Conservation (phyloP, 1,139 yeast species). For the Taphrina pruni region DNA sequence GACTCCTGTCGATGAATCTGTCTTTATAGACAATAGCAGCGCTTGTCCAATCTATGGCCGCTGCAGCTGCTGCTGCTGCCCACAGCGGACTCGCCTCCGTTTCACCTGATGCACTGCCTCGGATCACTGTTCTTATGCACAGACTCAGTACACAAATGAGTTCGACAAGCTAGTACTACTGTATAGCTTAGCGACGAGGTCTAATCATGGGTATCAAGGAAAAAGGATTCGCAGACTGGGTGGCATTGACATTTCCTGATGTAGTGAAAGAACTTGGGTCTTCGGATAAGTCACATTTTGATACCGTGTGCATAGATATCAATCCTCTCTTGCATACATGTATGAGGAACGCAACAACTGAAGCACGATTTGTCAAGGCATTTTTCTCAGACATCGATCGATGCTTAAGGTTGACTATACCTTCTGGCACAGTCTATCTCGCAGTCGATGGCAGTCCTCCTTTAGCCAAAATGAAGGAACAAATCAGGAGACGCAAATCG, state of each 20-base stretch:
- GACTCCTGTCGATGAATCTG: too few relatives aligned
- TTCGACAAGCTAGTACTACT: too few relatives aligned
- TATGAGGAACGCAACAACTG: slow-evolving; percentile 24
- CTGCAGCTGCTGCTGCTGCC: too few relatives aligned
- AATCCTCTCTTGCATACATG: slow-evolving; percentile 37
- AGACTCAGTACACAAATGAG: too few relatives aligned
- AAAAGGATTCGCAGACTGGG: slow-evolving; percentile 39
- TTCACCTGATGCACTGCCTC: too few relatives aligned
- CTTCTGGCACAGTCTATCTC: slow-evolving; percentile 16
- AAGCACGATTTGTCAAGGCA: slow-evolving; percentile 19
- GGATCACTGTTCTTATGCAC: too few relatives aligned
- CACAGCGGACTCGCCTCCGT: too few relatives aligned
- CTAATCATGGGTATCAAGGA: slow-evolving; percentile 33
- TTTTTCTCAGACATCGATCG: slow-evolving; percentile 27
- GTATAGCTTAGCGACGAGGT: not conserved
- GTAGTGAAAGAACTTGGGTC: slow-evolving; percentile 10
- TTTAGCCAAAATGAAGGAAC: slow-evolving; percentile 37
- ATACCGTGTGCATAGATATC: slow-evolving; percentile 28
- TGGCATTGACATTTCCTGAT: slow-evolving; percentile 21
- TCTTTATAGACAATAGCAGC: too few relatives aligned
- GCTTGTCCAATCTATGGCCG: too few relatives aligned
- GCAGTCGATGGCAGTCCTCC: slow-evolving; percentile 40
- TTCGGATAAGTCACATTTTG: slow-evolving; percentile 17
- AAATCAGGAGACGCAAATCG: slow-evolving; percentile 29
- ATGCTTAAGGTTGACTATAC: slow-evolving; percentile 27